Percentiles rank a stretch among this genome's conserved stretches.
These are phyloP conservation scores for Lindgomyces ingoldianus DNA, from an alignment of 495 filamentous ascomycete genomes.

Conservation along the genomic window DNA sequence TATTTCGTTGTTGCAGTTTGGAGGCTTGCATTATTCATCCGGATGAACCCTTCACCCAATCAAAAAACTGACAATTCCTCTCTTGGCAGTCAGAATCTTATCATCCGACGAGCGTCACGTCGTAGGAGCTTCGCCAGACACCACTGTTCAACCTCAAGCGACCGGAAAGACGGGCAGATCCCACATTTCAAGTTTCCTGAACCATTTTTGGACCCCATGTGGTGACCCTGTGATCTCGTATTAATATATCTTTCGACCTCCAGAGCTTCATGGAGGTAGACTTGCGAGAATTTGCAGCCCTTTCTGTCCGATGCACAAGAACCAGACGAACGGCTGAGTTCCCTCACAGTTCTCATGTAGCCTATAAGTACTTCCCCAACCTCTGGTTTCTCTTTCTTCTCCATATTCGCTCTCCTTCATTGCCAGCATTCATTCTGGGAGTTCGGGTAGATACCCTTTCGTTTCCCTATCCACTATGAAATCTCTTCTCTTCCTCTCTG, in stretches of 20 bases:
- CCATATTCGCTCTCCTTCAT: background rate
- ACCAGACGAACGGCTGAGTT: background rate
- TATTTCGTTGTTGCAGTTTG: background rate
- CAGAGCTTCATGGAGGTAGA: background rate
- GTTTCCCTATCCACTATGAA: slow-evolving; percentile 18
- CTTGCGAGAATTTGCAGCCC: background rate
- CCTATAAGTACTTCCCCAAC: slow-evolving; percentile 3
- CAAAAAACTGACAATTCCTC: background rate
- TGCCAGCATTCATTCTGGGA: background rate
- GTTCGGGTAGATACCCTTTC: background rate
- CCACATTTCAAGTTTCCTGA: background rate
- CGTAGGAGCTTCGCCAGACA: background rate
- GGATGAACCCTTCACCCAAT: slow-evolving; percentile 13
- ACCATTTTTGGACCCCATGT: slow-evolving; percentile 10
- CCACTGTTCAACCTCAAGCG: background rate
- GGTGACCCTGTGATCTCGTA: slow-evolving; percentile 5
- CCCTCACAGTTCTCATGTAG: background rate
- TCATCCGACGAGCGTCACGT: slow-evolving; percentile 2
- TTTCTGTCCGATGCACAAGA: background rate
- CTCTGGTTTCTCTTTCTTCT: slow-evolving; percentile 3
- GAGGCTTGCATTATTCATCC: background rate
- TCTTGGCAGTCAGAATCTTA: slow-evolving; percentile 27
- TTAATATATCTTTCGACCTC: slow-evolving; percentile 16
- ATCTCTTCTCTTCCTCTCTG: background rate
- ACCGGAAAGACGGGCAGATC: slow-evolving; percentile 26